phyloP scores from a whole-genome alignment of 2,329 filamentous ascomycete genomes.

The Biscogniauxia mediterranea region DNA sequence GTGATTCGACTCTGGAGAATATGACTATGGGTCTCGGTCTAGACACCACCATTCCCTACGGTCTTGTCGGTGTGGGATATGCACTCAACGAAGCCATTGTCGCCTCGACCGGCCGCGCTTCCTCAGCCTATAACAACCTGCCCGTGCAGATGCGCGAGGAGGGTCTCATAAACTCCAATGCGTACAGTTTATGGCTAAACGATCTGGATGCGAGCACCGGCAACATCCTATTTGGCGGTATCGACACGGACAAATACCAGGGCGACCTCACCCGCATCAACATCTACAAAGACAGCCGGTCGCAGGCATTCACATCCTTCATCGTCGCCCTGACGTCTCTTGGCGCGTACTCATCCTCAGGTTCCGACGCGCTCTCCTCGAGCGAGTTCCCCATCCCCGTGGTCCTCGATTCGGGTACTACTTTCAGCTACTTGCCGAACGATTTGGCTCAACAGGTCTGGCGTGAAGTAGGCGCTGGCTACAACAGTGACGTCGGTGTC shows the following conservation, averaged over 20 bases:
- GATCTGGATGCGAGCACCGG: constrained; percentile 61
- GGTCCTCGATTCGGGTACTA: constrained; percentile 74
- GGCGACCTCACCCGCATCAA: constrained; percentile 62
- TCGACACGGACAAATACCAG: constrained; percentile 71
- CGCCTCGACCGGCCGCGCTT: constrained; percentile 22
- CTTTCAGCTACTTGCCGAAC: constrained; percentile 66
- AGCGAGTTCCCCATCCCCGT: constrained; percentile 51
- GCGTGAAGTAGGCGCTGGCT: constrained; percentile 53
- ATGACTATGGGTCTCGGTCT: constrained; percentile 59
- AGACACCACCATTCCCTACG: constrained; percentile 54
- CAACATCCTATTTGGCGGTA: constrained; percentile 75
- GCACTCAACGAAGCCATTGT: constrained; percentile 52
- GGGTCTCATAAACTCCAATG: constrained; percentile 62
- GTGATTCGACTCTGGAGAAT: constrained; percentile 48
- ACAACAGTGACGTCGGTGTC: constrained; percentile 35
- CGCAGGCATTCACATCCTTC: constrained; percentile 43
- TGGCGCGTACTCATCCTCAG: constrained; percentile 46
- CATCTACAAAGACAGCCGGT: constrained; percentile 47
- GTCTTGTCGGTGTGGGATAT: constrained; percentile 61
- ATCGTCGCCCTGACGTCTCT: constrained; percentile 48
- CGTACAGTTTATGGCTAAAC: constrained; percentile 70
- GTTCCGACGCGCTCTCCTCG: constrained; percentile 46
- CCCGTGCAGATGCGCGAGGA: constrained; percentile 63
- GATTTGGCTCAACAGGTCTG: constrained; percentile 54
- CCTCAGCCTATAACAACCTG: constrained; percentile 53